Evolutionary conservation across 2,329 filamentous ascomycete species (phyloP).

Genomic region (Amauroascus verrucosus): DNA sequence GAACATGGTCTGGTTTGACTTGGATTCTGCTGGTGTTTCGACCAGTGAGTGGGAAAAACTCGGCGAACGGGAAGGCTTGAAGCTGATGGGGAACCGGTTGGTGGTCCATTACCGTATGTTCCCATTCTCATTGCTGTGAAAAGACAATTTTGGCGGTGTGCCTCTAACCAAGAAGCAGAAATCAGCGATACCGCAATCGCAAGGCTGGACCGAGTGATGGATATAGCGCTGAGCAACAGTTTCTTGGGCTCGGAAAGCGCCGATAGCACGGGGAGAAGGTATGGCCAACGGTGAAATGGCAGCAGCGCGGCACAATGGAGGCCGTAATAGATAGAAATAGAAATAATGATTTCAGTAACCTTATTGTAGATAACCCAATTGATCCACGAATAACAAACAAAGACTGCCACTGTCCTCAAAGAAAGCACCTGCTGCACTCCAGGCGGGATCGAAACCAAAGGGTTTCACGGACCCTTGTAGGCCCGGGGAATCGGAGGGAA

Average conservation of each 20-base stretch:
- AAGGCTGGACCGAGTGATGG: conserved; percentile 24
- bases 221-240: conserved; percentile 15
- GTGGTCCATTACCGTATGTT: conserved; percentile 56
- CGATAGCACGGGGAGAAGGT: background rate
- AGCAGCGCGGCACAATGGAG: background rate
- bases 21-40: conserved; percentile 50
- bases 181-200: conserved; percentile 31
- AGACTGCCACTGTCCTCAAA: background rate
- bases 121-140: too few relatives aligned
- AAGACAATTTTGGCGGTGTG: too few relatives aligned
- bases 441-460: background rate
- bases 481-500: background rate
- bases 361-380: background rate
- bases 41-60: conserved; percentile 45
- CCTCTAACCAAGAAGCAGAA: conserved; percentile 24
- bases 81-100: conserved; percentile 47
- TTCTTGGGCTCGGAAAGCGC: background rate
- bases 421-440: background rate
- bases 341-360: too few relatives aligned
- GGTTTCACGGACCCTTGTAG: background rate
- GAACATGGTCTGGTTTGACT: conserved; percentile 85
- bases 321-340: too few relatives aligned
- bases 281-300: conserved; percentile 6
- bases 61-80: conserved; percentile 49
- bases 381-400: too few relatives aligned